A percentile compares a stretch with the other conserved stretches of the same genome.
phyloP scores from a whole-genome alignment of 257 asterid genomes.

The Leptodermis oblonga region DNA sequence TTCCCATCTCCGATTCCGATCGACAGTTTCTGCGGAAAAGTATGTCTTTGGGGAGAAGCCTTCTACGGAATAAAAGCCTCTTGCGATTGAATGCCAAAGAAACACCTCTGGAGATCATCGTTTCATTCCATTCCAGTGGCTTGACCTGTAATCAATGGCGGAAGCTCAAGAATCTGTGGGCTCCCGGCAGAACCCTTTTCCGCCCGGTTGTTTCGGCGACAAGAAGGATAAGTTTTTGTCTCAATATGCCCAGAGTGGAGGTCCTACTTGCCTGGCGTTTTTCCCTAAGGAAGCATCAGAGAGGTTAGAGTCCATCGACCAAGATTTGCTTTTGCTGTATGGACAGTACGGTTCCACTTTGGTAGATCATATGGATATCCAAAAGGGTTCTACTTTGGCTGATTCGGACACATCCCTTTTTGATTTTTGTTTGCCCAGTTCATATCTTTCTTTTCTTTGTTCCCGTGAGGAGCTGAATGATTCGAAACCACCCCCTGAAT shows the following conservation, averaged over 20 bases:
- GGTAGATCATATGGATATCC: slow-evolving; percentile 11
- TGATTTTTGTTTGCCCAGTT: slow-evolving; percentile 8
- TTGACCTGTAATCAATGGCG: slow-evolving; percentile 9
- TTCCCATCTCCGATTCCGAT: too few relatives aligned
- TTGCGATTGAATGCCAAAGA: neutral
- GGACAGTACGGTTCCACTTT: slow-evolving; percentile 6
- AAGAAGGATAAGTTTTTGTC: slow-evolving; percentile 1
- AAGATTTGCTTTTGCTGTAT: slow-evolving; percentile 12
- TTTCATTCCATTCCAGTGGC: slow-evolving; percentile 11
- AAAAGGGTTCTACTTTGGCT: neutral
- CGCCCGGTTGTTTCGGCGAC: neutral
- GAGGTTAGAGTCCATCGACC: slow-evolving; percentile 9
- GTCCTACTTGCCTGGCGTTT: slow-evolving; percentile 1
- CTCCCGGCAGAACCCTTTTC: slow-evolving; percentile 7
- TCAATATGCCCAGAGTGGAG: slow-evolving; percentile 2
- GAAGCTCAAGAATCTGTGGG: slow-evolving; percentile 8
- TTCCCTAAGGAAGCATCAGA: slow-evolving; percentile 4
- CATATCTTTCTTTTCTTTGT: slow-evolving; percentile 7
- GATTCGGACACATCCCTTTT: slow-evolving; percentile 5
- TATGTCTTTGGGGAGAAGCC: slow-evolving; percentile 6
- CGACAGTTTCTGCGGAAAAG: too few relatives aligned
- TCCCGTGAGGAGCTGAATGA: neutral
- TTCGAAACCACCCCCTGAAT: slow-evolving; percentile 5
- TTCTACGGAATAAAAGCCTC: slow-evolving; percentile 5
- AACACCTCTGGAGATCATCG: neutral